Evolutionary conservation across 495 filamentous ascomycete species (phyloP).

Genomic region (Lophium mytilinum): DNA sequence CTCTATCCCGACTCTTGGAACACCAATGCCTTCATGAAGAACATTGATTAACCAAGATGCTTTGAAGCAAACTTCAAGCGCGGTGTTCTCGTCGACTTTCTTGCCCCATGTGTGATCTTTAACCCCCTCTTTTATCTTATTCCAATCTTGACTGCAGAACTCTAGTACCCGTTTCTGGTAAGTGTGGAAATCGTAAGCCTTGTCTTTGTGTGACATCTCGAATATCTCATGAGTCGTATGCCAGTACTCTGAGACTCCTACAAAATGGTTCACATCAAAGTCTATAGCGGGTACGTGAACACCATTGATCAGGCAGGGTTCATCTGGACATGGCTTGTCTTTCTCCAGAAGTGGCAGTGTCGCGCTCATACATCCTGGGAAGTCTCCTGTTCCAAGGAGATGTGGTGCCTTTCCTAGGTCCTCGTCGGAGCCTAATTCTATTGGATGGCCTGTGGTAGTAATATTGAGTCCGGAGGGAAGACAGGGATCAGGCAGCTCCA

Average conservation of each 20-base stretch:
- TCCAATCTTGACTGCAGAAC: slow-evolving; percentile 82
- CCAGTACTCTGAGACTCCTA: slow-evolving; percentile 98
- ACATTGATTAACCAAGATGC: slow-evolving; percentile 96
- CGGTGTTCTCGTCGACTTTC: slow-evolving; percentile 64
- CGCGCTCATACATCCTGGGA: slow-evolving; percentile 72
- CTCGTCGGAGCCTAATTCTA: slow-evolving; percentile 35
- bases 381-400: slow-evolving; percentile 74
- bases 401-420: slow-evolving; percentile 34
- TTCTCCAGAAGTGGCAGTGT: slow-evolving; percentile 87
- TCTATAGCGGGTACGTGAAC: slow-evolving; percentile 92
- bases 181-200: slow-evolving; percentile 81
- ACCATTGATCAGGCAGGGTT: slow-evolving; percentile 81
- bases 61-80: slow-evolving; percentile 91
- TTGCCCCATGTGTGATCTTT: slow-evolving; percentile 60
- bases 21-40: slow-evolving; percentile 88
- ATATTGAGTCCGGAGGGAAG: slow-evolving; percentile 69
- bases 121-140: slow-evolving; percentile 57
- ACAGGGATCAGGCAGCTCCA: slow-evolving; percentile 85
- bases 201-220: slow-evolving; percentile 68
- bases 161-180: slow-evolving; percentile 80
- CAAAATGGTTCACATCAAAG: slow-evolving; percentile 95
- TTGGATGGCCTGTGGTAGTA: slow-evolving; percentile 39
- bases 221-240: slow-evolving; percentile 96
- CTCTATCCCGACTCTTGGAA: slow-evolving; percentile 84
- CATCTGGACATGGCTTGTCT: slow-evolving; percentile 71